Base-by-base conservation (phyloP, 495 filamentous ascomycete genomes). In the Penicillium pulvis region DNA sequence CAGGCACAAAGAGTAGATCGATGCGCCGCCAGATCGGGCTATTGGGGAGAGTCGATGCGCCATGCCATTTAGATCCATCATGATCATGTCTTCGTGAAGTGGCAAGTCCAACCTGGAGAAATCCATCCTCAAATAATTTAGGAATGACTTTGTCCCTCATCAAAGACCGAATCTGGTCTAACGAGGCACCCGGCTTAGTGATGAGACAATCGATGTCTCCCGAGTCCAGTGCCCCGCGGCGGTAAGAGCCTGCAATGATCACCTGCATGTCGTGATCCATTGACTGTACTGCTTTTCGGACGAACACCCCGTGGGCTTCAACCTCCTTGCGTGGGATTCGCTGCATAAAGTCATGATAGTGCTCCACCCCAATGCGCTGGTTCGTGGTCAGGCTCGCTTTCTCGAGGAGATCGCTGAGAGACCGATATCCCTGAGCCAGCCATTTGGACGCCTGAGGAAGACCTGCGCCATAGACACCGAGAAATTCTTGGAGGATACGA, bases 151-250 rank as follows among this genome's bases (percentile, higher is more conserved):
- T 71, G 26, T 86, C 79, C 12, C 87, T 72, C 66, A 95, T 85
- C 3, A 87, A 66, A 3, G 75, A 75, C 3, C 90, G 81, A 4
- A 95, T 83, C n/a, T 75, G 71, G 11, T 79, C 75, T 20, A 85
- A 71, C 1, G 68, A 69, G 1, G 87, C 85, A 6, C 79, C 76
- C 1, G 77, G 79, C 67, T 89, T 90, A 4, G 94, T 97, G 58
- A 97, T 82, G 53, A 98, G 85, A 31, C 92, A 72, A 67, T 97
- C 94, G 58, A 97, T 87, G 70, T 97, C 93, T 0, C 90, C 87
- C 7, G 84, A 93, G 54, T 79, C 81, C 11, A 76, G 68, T 9
- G 90, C 81, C 41, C 92, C 92, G 36, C 94, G 88, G 8, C 94
- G 87, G 69, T 96, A 97, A 53, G 90, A 95, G 2, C 94, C 94